Evolutionary conservation across 441 rosid genomes (phyloP).

Genomic region (Jatropha multifida): DNA sequence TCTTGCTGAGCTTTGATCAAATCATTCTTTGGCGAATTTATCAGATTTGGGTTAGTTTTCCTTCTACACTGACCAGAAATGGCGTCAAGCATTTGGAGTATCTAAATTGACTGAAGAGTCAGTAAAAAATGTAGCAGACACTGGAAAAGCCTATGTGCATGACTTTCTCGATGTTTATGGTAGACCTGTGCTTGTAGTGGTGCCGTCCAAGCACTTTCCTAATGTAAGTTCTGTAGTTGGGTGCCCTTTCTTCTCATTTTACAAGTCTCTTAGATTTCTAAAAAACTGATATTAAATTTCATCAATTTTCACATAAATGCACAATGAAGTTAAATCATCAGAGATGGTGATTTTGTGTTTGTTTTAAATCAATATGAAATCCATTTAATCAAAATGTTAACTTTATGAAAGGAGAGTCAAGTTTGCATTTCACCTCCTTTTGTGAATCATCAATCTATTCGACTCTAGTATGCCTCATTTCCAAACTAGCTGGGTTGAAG

Average conservation of each 20-base stretch:
- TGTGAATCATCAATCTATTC: background rate
- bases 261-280: background rate
- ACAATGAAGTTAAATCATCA: background rate
- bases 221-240: conserved; percentile 45
- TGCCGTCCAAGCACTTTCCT: conserved; percentile 79
- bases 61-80: conserved; percentile 56
- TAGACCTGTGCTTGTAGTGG: conserved; percentile 83
- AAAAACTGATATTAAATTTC: background rate
- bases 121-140: conserved; percentile 49
- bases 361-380: background rate
- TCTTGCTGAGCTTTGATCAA: background rate
- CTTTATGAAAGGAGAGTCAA: background rate
- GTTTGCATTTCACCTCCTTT: conserved; percentile 8
- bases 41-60: conserved; percentile 22
- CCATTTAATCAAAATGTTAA: background rate
- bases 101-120: conserved; percentile 67
- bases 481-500: background rate
- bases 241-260: background rate
- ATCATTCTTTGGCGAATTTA: background rate
- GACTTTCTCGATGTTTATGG: conserved; percentile 61
- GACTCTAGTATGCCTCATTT: background rate
- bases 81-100: conserved; percentile 81
- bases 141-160: conserved; percentile 88
- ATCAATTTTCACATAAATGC: background rate
- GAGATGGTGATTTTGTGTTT: background rate